Evolutionary conservation across 139 green algal genomes (phyloP).

Genomic region (Zygnema cylindricum): DNA sequence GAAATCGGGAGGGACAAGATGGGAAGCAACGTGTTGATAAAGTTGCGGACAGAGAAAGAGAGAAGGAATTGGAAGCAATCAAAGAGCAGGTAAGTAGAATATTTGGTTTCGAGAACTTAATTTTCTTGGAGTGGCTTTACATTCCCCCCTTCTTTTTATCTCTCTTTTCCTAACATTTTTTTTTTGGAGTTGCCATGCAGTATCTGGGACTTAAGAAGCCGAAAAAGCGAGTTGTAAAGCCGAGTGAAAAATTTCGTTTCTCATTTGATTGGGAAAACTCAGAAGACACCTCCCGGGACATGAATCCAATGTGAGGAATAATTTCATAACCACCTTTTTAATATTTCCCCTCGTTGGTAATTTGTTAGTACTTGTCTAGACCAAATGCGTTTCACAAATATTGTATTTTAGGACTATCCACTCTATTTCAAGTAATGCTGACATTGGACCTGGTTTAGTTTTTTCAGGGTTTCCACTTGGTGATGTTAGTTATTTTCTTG

Average conservation of each 20-base stretch:
- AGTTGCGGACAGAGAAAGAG: slow-evolving; percentile 72
- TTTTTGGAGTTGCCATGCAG: slow-evolving; percentile 60
- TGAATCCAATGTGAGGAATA: slow-evolving; percentile 87
- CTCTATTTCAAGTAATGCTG: too few relatives aligned
- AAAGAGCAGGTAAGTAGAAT: slow-evolving; percentile 55
- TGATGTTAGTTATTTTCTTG: too few relatives aligned
- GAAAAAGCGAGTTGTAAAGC: slow-evolving; percentile 81
- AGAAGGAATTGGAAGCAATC: slow-evolving; percentile 89
- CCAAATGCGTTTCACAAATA: too few relatives aligned
- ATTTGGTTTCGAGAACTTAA: background rate
- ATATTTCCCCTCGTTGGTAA: too few relatives aligned
- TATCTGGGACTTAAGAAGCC: slow-evolving; percentile 84
- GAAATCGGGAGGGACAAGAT: slow-evolving; percentile 21
- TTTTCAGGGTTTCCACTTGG: too few relatives aligned
- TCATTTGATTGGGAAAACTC: slow-evolving; percentile 96
- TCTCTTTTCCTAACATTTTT: background rate
- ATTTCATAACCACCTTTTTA: too few relatives aligned
- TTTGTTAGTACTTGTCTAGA: too few relatives aligned
- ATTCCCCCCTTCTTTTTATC: background rate
- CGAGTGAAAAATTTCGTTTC: slow-evolving; percentile 91
- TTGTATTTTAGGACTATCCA: too few relatives aligned
- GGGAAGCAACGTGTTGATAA: slow-evolving; percentile 16
- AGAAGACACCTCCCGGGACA: slow-evolving; percentile 91
- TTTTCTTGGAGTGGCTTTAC: background rate
- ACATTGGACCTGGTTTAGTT: too few relatives aligned